Conservation (phyloP, 768 basidiomycete species). For the Mycena filopes region DNA sequence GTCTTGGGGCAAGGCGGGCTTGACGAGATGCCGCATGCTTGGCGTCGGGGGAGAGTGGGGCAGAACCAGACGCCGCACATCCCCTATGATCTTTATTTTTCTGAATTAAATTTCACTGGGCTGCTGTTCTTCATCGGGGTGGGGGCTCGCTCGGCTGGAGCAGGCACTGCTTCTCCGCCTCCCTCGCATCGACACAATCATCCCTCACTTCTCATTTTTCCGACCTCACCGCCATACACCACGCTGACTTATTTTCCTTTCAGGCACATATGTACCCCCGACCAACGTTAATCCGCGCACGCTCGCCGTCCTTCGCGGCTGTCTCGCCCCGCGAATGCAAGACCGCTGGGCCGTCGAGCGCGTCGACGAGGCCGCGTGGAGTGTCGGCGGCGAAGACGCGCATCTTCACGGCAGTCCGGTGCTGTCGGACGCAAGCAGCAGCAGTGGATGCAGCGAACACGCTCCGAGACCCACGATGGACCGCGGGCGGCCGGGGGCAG, state of each 20-base stretch:
- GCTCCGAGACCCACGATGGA: neutral
- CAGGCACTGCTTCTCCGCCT: too few relatives aligned
- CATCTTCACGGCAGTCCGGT: neutral
- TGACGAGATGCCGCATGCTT: too few relatives aligned
- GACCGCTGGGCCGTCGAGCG: constrained; percentile 84
- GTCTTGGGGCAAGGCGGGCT: too few relatives aligned
- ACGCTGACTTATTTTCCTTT: neutral
- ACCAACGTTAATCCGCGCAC: constrained; percentile 66
- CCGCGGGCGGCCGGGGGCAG: constrained; percentile 25
- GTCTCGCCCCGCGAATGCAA: constrained; percentile 71
- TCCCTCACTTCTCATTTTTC: too few relatives aligned
- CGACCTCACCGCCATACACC: too few relatives aligned
- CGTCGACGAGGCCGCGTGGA: constrained; percentile 86
- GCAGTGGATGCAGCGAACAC: neutral
- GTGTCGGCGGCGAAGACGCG: constrained; percentile 69
- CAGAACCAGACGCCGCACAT: too few relatives aligned
- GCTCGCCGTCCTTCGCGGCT: constrained; percentile 74
- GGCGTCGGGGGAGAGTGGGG: too few relatives aligned
- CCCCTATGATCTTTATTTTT: too few relatives aligned
- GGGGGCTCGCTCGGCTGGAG: too few relatives aligned
- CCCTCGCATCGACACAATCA: too few relatives aligned
- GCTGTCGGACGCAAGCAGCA: neutral
- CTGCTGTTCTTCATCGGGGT: too few relatives aligned
- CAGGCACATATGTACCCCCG: constrained; percentile 71
- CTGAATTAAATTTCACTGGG: too few relatives aligned